Percentiles rank a stretch among this genome's conserved stretches.
These are phyloP conservation scores for Ettlia oleoabundans DNA, from an alignment of 139 green algal species.

Conservation along the genomic window DNA sequence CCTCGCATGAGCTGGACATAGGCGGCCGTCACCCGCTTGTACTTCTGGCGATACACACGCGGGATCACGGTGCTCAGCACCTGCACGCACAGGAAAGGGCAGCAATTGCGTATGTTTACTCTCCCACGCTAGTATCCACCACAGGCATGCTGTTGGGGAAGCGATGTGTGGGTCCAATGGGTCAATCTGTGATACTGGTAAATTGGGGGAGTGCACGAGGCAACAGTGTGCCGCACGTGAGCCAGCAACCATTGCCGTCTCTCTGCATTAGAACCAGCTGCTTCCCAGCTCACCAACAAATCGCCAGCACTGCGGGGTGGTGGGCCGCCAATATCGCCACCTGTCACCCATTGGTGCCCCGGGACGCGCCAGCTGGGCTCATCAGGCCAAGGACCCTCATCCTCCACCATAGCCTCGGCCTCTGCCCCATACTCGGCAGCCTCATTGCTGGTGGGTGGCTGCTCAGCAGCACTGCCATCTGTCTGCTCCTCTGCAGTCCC, in stretches of 20 bases:
- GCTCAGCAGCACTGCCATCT: background rate
- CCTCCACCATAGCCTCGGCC: background rate
- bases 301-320: background rate
- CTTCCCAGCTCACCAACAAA: slow-evolving; percentile 20
- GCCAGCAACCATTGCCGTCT: background rate
- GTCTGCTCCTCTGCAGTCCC: background rate
- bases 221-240: background rate
- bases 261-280: background rate
- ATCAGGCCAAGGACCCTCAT: background rate
- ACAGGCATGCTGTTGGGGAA: no score
- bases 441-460: background rate
- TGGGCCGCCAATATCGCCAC: background rate
- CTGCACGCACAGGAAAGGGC: background rate
- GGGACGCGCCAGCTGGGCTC: slow-evolving; percentile 10
- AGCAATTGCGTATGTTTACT: no score
- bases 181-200: no score
- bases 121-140: no score
- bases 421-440: background rate
- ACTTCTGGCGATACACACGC: background rate
- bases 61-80: slow-evolving; percentile 6
- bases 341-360: slow-evolving; percentile 1
- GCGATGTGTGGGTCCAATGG: no score
- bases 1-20: slow-evolving; percentile 1
- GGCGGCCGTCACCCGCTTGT: background rate
- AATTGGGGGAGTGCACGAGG: background rate